phyloP scores from a whole-genome alignment of 1,139 yeast species.

The Taphrina communis region DNA sequence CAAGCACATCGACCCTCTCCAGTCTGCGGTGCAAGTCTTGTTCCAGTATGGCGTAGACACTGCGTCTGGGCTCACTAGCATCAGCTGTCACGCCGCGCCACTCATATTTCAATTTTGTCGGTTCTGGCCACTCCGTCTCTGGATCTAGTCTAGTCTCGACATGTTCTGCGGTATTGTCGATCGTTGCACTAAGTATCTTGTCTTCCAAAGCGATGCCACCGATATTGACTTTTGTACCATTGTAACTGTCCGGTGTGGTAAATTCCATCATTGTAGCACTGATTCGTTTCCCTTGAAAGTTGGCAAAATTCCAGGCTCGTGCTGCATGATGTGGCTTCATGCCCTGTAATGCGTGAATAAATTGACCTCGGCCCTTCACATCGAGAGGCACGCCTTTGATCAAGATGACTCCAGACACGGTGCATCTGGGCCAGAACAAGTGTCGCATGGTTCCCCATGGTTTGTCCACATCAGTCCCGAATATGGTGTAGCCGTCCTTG shows the following conservation, averaged over 20 bases:
- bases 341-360: slow-evolving; percentile 97
- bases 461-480: slow-evolving; percentile 73
- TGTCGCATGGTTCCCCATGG: slow-evolving; percentile 99
- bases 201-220: slow-evolving; percentile 74
- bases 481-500: slow-evolving; percentile 78
- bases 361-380: slow-evolving; percentile 69
- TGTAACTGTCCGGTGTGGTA: slow-evolving; percentile 90
- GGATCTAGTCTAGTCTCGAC: slow-evolving; percentile 63
- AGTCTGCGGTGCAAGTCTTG: slow-evolving; percentile 57
- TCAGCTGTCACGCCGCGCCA: slow-evolving; percentile 59
- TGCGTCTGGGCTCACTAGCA: slow-evolving; percentile 33
- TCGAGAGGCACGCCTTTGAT: slow-evolving; percentile 50
- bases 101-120: slow-evolving; percentile 67
- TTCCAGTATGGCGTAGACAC: slow-evolving; percentile 55
- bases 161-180: slow-evolving; percentile 71
- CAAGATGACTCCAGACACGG: slow-evolving; percentile 66
- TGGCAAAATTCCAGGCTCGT: slow-evolving; percentile 90
- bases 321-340: slow-evolving; percentile 99
- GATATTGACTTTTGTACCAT: slow-evolving; percentile 75
- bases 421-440: slow-evolving; percentile 91
- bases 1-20: slow-evolving; percentile 96
- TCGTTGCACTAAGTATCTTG: slow-evolving; percentile 67
- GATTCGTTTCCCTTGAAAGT: slow-evolving; percentile 77
- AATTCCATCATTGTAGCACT: slow-evolving; percentile 92
- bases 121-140: slow-evolving; percentile 92